These are phyloP conservation scores for Dimocarpus longan DNA, from an alignment of 345 rosid species.

Conservation along the genomic window DNA sequence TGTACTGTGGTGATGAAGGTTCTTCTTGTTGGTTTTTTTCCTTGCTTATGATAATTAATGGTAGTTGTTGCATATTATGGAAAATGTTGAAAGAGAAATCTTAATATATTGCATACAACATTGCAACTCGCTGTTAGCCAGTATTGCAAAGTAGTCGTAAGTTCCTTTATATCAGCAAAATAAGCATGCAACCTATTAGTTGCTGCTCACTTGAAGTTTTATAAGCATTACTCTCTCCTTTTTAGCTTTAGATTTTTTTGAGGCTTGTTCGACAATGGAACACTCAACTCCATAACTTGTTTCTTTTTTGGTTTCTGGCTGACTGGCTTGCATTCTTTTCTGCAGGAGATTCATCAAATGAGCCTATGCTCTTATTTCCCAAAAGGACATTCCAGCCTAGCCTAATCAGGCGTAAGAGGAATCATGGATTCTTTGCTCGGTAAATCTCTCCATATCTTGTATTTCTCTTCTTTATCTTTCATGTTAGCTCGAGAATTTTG, in stretches of 20 bases:
- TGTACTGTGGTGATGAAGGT: not conserved
- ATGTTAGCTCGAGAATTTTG: not conserved
- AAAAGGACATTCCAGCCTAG: slow-evolving; percentile 96
- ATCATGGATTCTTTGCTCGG: slow-evolving; percentile 93
- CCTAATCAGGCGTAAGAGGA: slow-evolving; percentile 78
- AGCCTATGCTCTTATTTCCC: slow-evolving; percentile 71
- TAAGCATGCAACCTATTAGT: not conserved
- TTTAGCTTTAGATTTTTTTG: not conserved
- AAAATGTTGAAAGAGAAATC: not conserved
- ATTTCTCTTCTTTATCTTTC: slow-evolving; percentile 1
- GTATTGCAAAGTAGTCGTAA: not conserved
- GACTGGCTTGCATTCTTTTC: slow-evolving; percentile 13
- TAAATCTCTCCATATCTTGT: slow-evolving; percentile 28
- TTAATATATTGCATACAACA: not conserved
- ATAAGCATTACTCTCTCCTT: not conserved
- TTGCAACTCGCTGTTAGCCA: not conserved
- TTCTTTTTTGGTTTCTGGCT: not conserved
- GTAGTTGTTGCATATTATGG: not conserved
- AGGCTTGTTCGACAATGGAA: not conserved
- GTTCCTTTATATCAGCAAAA: not conserved
- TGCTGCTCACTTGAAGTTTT: not conserved
- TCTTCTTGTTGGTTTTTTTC: not conserved
- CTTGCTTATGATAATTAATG: not conserved
- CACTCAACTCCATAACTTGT: no score
- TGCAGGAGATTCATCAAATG: slow-evolving; percentile 69